Conservation (phyloP, 2,329 filamentous ascomycete species). For the Penicillium concentricum region DNA sequence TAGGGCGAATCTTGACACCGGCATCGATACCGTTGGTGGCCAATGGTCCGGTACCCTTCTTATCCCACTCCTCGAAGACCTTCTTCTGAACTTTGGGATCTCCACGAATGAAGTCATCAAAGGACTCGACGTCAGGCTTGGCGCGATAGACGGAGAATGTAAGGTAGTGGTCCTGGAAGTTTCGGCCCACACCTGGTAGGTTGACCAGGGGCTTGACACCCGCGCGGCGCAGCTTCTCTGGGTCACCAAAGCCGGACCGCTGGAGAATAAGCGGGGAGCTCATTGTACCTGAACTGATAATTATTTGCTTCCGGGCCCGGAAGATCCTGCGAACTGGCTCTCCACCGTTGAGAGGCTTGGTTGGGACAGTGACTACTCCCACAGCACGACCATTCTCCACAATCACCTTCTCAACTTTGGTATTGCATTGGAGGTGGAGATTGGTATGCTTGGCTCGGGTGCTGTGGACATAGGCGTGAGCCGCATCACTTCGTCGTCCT, state of each 20-base stretch:
- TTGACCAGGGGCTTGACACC: conserved; percentile 69
- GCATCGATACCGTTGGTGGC: conserved; percentile 78
- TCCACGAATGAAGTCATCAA: conserved; percentile 76
- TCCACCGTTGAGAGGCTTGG: conserved; percentile 64
- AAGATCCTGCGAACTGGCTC: conserved; percentile 58
- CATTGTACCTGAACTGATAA: conserved; percentile 70
- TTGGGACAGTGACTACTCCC: conserved; percentile 67
- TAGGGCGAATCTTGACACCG: conserved; percentile 74
- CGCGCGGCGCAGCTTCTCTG: conserved; percentile 66
- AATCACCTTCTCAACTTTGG: conserved; percentile 74
- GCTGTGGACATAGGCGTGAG: conserved; percentile 75
- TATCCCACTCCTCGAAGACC: conserved; percentile 74
- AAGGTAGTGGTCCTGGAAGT: conserved; percentile 75
- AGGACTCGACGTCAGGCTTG: conserved; percentile 73
- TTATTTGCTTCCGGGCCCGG: conserved; percentile 70
- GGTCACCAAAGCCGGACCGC: conserved; percentile 71
- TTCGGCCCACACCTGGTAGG: conserved; percentile 70
- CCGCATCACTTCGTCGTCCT: conserved; percentile 72
- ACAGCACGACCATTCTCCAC: conserved; percentile 71
- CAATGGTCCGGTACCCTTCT: conserved; percentile 74
- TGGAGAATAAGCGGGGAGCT: conserved; percentile 74
- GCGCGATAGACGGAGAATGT: conserved; percentile 70
- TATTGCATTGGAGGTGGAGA: conserved; percentile 70
- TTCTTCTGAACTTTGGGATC: conserved; percentile 70
- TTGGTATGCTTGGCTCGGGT: conserved; percentile 70